Conservation (phyloP, 208 protist species). For the Angomonas deanei region DNA sequence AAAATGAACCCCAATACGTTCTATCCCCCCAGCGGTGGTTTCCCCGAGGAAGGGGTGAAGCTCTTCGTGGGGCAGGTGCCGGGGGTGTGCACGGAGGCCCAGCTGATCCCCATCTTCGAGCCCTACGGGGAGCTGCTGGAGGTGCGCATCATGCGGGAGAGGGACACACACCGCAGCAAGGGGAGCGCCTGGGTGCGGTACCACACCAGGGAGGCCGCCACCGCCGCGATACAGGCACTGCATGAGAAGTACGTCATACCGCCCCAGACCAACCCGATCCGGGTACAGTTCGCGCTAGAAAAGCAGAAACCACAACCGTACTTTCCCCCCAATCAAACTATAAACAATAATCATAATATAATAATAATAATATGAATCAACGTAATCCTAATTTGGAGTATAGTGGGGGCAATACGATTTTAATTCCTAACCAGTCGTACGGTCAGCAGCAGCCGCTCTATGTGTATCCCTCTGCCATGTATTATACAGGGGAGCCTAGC, state of each 20-base stretch:
- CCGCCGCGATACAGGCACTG: conserved; percentile 59
- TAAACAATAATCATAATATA: background rate
- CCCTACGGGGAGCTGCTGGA: conserved; percentile 67
- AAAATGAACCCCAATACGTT: too few relatives aligned
- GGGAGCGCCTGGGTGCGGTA: conserved; percentile 84
- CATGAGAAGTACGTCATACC: conserved; percentile 75
- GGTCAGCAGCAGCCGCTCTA: too few relatives aligned
- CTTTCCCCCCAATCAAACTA: too few relatives aligned
- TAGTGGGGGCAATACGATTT: too few relatives aligned
- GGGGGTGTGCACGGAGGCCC: conserved; percentile 80
- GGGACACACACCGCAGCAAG: conserved; percentile 53
- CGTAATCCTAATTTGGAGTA: conserved; percentile 1
- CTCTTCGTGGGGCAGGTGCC: conserved; percentile 88
- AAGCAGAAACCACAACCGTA: conserved; percentile 10
- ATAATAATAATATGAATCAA: background rate
- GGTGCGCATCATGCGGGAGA: conserved; percentile 83
- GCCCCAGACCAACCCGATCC: conserved; percentile 80
- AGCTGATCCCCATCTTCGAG: conserved; percentile 61
- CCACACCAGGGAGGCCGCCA: conserved; percentile 46
- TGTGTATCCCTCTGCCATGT: too few relatives aligned
- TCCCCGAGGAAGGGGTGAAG: conserved; percentile 61
- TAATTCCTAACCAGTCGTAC: too few relatives aligned
- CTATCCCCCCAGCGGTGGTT: too few relatives aligned
- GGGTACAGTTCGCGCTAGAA: conserved; percentile 60
- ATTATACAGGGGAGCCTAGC: too few relatives aligned